Conservation (phyloP, 2,329 filamentous ascomycete genomes). For the Scorias spongiosa region DNA sequence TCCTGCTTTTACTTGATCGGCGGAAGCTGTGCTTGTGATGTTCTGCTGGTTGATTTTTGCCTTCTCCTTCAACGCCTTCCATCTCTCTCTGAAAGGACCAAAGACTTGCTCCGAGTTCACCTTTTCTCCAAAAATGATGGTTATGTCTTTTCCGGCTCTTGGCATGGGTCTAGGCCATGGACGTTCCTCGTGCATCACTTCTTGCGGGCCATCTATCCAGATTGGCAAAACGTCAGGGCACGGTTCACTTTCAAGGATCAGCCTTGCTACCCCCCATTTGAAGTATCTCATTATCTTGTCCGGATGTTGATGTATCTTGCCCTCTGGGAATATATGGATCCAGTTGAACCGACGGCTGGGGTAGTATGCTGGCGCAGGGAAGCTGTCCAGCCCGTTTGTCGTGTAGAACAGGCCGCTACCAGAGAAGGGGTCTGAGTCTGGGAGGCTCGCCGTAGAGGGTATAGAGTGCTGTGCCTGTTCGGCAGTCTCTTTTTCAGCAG, state of each 20-base stretch:
- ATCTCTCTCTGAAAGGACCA: conserved; percentile 58
- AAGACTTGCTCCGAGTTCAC: conserved; percentile 61
- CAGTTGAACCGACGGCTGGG: conserved; percentile 57
- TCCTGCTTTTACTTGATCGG: conserved; percentile 10
- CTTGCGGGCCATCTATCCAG: conserved; percentile 81
- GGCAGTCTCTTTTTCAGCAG: background rate
- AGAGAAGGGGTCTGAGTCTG: conserved; percentile 40
- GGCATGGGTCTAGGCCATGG: conserved; percentile 69
- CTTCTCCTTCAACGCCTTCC: conserved; percentile 50
- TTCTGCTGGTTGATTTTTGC: conserved; percentile 31
- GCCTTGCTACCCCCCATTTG: conserved; percentile 87
- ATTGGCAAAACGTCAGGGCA: conserved; percentile 83
- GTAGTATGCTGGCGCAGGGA: conserved; percentile 58
- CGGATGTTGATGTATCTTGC: conserved; percentile 78
- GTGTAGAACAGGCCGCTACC: conserved; percentile 42
- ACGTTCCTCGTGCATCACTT: conserved; percentile 75
- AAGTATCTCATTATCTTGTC: conserved; percentile 79
- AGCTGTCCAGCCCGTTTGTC: conserved; percentile 50
- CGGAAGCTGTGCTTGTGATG: conserved; percentile 12
- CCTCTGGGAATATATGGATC: conserved; percentile 95
- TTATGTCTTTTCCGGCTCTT: conserved; percentile 53
- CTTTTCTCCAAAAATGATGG: conserved; percentile 63
- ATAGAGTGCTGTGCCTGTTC: background rate
- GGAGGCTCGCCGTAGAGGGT: conserved; percentile 3
- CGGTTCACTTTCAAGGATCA: conserved; percentile 80